A percentile compares a stretch with the other conserved stretches of the same genome.
Evolutionary conservation across 1,284 basidiomycete species (phyloP).

Genomic region (Tremellales sp.): DNA sequence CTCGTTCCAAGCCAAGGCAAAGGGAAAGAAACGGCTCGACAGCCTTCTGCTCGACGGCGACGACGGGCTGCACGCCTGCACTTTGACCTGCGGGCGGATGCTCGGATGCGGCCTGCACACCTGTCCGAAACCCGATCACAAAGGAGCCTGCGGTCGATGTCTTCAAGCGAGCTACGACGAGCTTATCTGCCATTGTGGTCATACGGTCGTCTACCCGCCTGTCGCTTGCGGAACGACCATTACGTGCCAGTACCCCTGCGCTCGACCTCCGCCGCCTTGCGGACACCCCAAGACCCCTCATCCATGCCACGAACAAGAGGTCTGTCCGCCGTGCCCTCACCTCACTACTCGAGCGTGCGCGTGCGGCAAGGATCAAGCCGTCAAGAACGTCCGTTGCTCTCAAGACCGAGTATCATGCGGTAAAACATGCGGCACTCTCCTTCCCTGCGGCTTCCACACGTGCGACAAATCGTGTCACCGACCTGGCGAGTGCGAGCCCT

Average conservation of each 20-base stretch:
- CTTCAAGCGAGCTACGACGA: conserved; percentile 84
- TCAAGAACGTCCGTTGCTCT: conserved; percentile 62
- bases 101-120: conserved; percentile 69
- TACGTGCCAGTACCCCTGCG: conserved; percentile 71
- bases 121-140: conserved; percentile 74
- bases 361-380: conserved; percentile 71
- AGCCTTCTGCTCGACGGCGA: conserved; percentile 33
- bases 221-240: conserved; percentile 61
- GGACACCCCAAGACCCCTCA: conserved; percentile 75
- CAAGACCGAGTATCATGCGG: conserved; percentile 76
- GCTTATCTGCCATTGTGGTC: conserved; percentile 74
- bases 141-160: conserved; percentile 72
- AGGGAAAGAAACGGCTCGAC: conserved; percentile 48
- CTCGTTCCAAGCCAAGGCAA: conserved; percentile 60
- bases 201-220: conserved; percentile 64
- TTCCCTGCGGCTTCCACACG: conserved; percentile 78
- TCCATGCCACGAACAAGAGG: conserved; percentile 65
- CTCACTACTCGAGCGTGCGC: conserved; percentile 73
- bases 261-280: conserved; percentile 64
- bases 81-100: conserved; percentile 67
- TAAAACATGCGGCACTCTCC: conserved; percentile 65
- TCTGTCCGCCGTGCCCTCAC: conserved; percentile 79
- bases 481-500: conserved; percentile 67
- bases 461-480: conserved; percentile 74
- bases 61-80: conserved; percentile 69